Evolutionary conservation across 768 basidiomycete genomes (phyloP), one percentile per base, ranked within the genome.

Genomic region (Cyclocybe aegerita): DNA sequence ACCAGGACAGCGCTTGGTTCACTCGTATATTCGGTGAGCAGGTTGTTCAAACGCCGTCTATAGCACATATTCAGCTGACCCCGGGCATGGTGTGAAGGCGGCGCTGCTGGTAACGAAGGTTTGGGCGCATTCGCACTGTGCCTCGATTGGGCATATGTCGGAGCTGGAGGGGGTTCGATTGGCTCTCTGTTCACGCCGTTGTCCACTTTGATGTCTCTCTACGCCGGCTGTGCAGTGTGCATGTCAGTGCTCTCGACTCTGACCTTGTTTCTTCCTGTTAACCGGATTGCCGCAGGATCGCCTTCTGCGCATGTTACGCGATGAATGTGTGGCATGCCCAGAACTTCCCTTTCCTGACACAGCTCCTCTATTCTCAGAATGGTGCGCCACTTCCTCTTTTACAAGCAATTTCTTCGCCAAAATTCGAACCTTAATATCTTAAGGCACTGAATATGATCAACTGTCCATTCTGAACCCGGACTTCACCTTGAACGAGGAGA

Each of bases 261-360:
- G 6, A 14, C 29, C 7, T 6, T 39, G 3, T n/a, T 1, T 35
- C 7, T 15, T 42, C 51, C 15, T 23, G n/a, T 16, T 33, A 30
- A 34, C 32, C n/a, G 23, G 10, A 11, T 29, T 9, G 15, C 3
- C 15, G 9, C 34, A 72, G 71, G 45, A 65, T 73, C 30, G 59
- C 72, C 7, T 77, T 77, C 64, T 70, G 66, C 54, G 69, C 66
- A 0, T 69, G 67, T 46, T 78, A 72, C 31, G 63, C 73, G 7
- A 70, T 63, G 41, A 82, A 85, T 47, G 65, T 72, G 15, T 84
- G 81, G 82, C 60, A 79, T 40, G 73, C 76, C 2, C 73, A 78
- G 55, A 75, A 71, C 54, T 81, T 83, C 67, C 82, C 82, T 1
- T 81, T 82, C 65, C 60, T 80, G 9, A 72, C 74, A 4, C 79